Conservation (phyloP, 192 early-diverging fungal genomes). For the Podila minutissima region DNA sequence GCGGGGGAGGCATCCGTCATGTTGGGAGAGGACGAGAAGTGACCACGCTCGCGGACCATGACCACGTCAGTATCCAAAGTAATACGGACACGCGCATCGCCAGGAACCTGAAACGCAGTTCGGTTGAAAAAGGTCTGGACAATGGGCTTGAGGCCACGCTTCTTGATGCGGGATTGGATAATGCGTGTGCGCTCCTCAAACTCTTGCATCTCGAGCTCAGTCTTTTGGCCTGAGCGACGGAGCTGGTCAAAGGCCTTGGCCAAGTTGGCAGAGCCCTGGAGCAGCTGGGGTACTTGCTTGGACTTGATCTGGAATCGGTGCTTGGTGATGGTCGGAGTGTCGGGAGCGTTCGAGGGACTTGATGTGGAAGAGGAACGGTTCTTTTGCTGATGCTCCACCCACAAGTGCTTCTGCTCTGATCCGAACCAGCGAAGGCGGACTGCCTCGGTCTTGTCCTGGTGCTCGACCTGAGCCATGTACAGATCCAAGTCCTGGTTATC, state of each 20-base stretch:
- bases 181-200: constrained; percentile 32
- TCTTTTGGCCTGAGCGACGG: constrained; percentile 36
- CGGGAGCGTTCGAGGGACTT: neutral
- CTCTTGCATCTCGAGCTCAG: constrained; percentile 31
- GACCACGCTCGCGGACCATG: constrained; percentile 53
- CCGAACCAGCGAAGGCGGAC: constrained; percentile 93
- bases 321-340: constrained; percentile 20
- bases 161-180: constrained; percentile 36
- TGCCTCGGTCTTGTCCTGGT: constrained; percentile 82
- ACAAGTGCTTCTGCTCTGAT: constrained; percentile 78
- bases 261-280: constrained; percentile 32
- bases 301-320: constrained; percentile 52
- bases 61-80: constrained; percentile 58
- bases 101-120: constrained; percentile 60
- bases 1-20: neutral
- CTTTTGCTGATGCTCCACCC: constrained; percentile 88
- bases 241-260: constrained; percentile 23
- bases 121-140: constrained; percentile 56
- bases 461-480: constrained; percentile 82
- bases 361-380: constrained; percentile 1
- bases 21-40: constrained; percentile 6
- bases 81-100: constrained; percentile 57
- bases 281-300: constrained; percentile 37
- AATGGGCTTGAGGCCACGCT: constrained; percentile 25
- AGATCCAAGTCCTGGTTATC: constrained; percentile 88